Percentiles rank a stretch among this genome's conserved stretches.
These are phyloP conservation scores for Talaromyces funiculosus DNA, from an alignment of 2,329 filamentous ascomycete genomes.

Conservation along the genomic window DNA sequence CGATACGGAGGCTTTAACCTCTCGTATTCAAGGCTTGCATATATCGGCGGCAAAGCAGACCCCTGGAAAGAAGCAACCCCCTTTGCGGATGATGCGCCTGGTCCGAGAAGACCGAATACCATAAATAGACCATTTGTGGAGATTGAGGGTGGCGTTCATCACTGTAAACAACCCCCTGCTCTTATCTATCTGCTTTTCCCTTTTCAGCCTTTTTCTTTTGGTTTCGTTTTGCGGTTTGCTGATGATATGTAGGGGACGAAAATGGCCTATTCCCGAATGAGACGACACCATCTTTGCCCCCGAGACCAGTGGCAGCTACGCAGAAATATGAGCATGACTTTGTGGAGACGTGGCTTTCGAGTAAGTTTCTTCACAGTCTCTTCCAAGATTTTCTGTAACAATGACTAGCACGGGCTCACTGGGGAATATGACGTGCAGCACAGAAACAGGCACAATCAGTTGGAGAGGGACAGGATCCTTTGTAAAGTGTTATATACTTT, in stretches of 20 bases:
- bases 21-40: constrained; percentile 67
- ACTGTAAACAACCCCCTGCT: constrained; percentile 8
- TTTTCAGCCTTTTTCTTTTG: not conserved
- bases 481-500: not conserved
- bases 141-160: constrained; percentile 41
- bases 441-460: not conserved
- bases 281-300: constrained; percentile 45
- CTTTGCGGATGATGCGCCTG: constrained; percentile 57
- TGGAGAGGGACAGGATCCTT: not conserved
- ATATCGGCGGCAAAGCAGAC: constrained; percentile 71
- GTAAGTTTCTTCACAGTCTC: constrained; percentile 13
- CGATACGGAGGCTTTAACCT: constrained; percentile 69
- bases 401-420: not conserved
- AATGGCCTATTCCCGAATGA: constrained; percentile 49
- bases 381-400: not conserved
- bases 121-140: constrained; percentile 64
- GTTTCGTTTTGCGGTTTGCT: no score
- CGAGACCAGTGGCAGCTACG: constrained; percentile 41
- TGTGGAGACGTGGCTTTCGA: constrained; percentile 48
- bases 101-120: constrained; percentile 51
- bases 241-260: constrained; percentile 37
- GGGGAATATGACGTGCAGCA: not conserved
- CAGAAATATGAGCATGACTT: constrained; percentile 44
- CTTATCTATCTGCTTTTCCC: not conserved
- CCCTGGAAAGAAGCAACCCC: constrained; percentile 73